phyloP scores from a whole-genome alignment of 2,329 filamentous ascomycete genomes.

The Fusarium globosum region DNA sequence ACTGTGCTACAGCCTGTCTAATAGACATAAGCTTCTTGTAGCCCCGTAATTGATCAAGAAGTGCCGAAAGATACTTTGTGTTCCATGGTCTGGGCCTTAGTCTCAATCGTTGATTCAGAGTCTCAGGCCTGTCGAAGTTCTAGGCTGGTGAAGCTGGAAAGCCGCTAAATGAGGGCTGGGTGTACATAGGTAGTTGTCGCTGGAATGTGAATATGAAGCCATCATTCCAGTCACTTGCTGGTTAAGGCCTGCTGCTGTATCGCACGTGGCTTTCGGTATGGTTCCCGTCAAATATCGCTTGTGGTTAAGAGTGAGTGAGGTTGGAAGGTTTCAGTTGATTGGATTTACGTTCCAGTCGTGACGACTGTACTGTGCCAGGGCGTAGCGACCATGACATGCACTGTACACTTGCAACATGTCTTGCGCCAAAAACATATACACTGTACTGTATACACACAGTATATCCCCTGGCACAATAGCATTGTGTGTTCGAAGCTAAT shows the following conservation, averaged over 20 bases:
- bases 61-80: background rate
- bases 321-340: background rate
- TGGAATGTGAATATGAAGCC: background rate
- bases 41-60: background rate
- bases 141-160: background rate
- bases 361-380: background rate
- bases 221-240: constrained; percentile 8
- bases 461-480: background rate
- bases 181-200: background rate
- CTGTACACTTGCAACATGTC: background rate
- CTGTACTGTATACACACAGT: background rate
- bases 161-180: background rate
- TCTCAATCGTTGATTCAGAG: background rate
- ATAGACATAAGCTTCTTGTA: background rate
- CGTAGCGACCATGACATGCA: background rate
- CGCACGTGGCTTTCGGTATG: background rate
- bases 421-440: background rate
- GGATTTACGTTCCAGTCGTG: background rate
- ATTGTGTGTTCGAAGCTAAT: background rate
- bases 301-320: background rate
- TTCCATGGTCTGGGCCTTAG: background rate
- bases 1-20: background rate
- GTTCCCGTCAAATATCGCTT: background rate
- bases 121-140: background rate
- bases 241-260: no score